Evolutionary conservation across 2,329 filamentous ascomycete genomes (phyloP).

Genomic region (Byssoonygena ceratinophila): DNA sequence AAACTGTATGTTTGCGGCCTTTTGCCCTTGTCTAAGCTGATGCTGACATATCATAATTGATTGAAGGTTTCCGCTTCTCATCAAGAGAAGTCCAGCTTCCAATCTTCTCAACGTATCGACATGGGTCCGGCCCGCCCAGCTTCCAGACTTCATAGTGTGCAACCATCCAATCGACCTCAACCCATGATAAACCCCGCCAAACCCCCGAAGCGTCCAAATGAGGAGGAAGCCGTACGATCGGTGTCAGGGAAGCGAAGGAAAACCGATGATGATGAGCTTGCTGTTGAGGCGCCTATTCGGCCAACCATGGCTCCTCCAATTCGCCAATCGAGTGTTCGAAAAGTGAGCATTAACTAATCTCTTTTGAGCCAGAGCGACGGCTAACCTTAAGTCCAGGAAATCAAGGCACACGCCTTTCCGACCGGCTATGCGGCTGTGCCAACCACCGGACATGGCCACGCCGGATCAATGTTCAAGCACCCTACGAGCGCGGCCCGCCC

Average conservation of each 20-base stretch:
- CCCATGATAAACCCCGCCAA: conserved; percentile 59
- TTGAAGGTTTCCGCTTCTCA: conserved; percentile 20
- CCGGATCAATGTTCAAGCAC: conserved; percentile 30
- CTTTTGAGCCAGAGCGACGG: conserved; percentile 27
- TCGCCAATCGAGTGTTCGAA: conserved; percentile 63
- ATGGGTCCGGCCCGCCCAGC: conserved; percentile 43
- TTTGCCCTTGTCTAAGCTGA: neutral
- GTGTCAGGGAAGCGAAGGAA: conserved; percentile 65
- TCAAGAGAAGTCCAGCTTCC: conserved; percentile 23
- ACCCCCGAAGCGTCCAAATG: conserved; percentile 61
- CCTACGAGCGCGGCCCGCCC: conserved; percentile 26
- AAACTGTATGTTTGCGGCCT: conserved; percentile 27
- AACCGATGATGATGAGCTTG: conserved; percentile 61
- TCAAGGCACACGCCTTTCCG: conserved; percentile 34
- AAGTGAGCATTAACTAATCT: conserved; percentile 43
- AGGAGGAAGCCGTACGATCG: conserved; percentile 53
- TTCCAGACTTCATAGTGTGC: conserved; percentile 35
- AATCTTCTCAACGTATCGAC: conserved; percentile 37
- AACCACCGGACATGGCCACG: conserved; percentile 21
- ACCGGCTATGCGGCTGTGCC: conserved; percentile 28
- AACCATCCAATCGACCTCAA: conserved; percentile 52
- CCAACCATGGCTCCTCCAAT: conserved; percentile 74
- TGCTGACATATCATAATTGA: conserved; percentile 12
- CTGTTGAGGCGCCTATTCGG: conserved; percentile 50
- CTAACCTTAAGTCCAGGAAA: conserved; percentile 20